Percentiles rank a stretch among this genome's conserved stretches.
Conservation (phyloP, 805 yeast genomes). For the Barnettozyma sucrosica region DNA sequence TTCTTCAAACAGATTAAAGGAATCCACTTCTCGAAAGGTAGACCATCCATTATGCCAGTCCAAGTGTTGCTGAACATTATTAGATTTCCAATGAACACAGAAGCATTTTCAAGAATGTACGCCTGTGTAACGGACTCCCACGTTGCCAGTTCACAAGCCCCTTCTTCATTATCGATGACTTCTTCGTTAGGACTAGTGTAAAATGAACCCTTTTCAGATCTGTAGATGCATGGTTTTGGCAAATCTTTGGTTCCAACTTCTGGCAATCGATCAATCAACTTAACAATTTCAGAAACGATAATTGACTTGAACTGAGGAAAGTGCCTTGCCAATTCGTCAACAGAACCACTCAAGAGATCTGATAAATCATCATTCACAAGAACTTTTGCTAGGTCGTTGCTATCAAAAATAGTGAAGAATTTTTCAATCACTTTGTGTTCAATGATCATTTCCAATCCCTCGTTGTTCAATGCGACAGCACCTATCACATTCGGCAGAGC, state of each 20-base stretch:
- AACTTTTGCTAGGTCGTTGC: constrained; percentile 45
- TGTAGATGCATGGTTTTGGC: constrained; percentile 39
- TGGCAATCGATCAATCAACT: constrained; percentile 42
- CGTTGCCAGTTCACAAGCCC: constrained; percentile 33
- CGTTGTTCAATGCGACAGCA: constrained; percentile 72
- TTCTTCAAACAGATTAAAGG: constrained; percentile 43
- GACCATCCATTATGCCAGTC: constrained; percentile 22
- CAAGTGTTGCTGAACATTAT: constrained; percentile 37
- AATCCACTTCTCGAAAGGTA: constrained; percentile 41
- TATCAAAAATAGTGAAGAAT: constrained; percentile 47
- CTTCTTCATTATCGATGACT: constrained; percentile 38
- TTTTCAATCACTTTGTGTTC: constrained; percentile 33
- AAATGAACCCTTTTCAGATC: constrained; percentile 35
- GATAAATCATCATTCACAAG: constrained; percentile 49
- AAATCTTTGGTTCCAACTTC: constrained; percentile 29
- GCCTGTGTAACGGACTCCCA: constrained; percentile 50
- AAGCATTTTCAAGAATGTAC: constrained; percentile 40
- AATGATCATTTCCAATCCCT: constrained; percentile 57
- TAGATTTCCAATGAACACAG: constrained; percentile 42
- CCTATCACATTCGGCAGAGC: constrained; percentile 72
- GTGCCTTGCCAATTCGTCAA: constrained; percentile 81
- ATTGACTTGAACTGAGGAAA: constrained; percentile 65
- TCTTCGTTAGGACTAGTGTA: constrained; percentile 38
- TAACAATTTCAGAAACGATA: constrained; percentile 44
- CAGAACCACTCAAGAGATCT: constrained; percentile 52